phyloP scores from a whole-genome alignment of 345 rosid genomes.

The Citrus trifoliata region DNA sequence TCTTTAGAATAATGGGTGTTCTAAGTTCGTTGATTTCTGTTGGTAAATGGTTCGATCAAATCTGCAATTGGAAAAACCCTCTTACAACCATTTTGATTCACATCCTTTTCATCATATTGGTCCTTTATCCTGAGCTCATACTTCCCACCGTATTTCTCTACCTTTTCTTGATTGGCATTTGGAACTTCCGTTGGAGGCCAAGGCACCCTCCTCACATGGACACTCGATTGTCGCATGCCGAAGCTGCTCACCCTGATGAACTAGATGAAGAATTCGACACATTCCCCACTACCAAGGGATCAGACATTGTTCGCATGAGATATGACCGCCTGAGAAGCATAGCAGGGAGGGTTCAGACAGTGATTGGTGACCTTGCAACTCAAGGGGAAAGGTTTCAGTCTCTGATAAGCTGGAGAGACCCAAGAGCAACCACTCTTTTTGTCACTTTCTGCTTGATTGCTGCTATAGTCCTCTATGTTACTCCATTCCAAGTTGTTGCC shows the following conservation, averaged over 20 bases:
- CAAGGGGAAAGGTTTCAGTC: slow-evolving; percentile 91
- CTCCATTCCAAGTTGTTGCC: slow-evolving; percentile 86
- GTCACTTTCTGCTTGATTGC: slow-evolving; percentile 78
- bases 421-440: slow-evolving; percentile 87
- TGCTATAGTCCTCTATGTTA: slow-evolving; percentile 76
- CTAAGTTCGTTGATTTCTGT: slow-evolving; percentile 70
- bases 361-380: slow-evolving; percentile 89
- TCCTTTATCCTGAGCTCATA: slow-evolving; percentile 86
- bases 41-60: slow-evolving; percentile 89
- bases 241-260: slow-evolving; percentile 84
- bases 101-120: slow-evolving; percentile 70
- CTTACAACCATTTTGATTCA: slow-evolving; percentile 82
- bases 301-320: slow-evolving; percentile 79
- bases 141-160: slow-evolving; percentile 86
- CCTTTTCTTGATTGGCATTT: slow-evolving; percentile 85
- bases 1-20: slow-evolving; percentile 71
- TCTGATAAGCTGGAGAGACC: slow-evolving; percentile 95
- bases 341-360: slow-evolving; percentile 89
- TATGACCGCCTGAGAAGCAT: slow-evolving; percentile 92
- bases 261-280: slow-evolving; percentile 93
- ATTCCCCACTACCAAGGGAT: slow-evolving; percentile 69
- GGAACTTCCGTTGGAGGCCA: slow-evolving; percentile 91
- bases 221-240: slow-evolving; percentile 81
- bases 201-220: slow-evolving; percentile 99
- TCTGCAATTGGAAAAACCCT: slow-evolving; percentile 95